phyloP scores from a whole-genome alignment of 2,329 filamentous ascomycete genomes.

The Sclerotinia subarctica region DNA sequence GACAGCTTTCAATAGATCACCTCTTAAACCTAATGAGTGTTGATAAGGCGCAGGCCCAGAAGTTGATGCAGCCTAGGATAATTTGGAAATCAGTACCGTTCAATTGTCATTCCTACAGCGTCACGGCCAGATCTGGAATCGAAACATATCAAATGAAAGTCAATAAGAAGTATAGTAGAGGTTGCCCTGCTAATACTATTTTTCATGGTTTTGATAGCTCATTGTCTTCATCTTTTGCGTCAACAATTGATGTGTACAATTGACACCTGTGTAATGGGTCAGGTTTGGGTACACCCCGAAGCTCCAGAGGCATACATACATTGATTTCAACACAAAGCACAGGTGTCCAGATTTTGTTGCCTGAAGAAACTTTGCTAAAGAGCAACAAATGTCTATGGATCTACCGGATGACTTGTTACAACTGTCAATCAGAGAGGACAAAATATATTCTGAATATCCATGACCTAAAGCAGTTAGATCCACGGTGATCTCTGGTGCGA shows the following conservation, averaged over 20 bases:
- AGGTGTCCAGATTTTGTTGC: conserved; percentile 52
- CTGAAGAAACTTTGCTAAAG: conserved; percentile 49
- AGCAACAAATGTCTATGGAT: conserved; percentile 42
- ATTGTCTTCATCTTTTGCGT: conserved; percentile 54
- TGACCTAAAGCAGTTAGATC: background rate
- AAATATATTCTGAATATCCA: conserved; percentile 21
- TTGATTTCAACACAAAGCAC: conserved; percentile 54
- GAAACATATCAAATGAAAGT: background rate
- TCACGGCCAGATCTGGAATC: background rate
- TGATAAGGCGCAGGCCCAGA: background rate
- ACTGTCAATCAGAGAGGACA: conserved; percentile 27
- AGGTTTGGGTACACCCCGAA: conserved; percentile 49
- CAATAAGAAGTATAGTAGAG: background rate
- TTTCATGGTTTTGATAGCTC: conserved; percentile 37
- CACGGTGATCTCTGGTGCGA: background rate
- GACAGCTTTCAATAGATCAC: background rate
- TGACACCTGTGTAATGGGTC: conserved; percentile 51
- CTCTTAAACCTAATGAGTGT: background rate
- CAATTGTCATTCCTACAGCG: background rate
- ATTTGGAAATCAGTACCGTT: conserved; percentile 2
- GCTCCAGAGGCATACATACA: conserved; percentile 45
- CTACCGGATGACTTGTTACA: conserved; percentile 33
- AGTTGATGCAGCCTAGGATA: background rate
- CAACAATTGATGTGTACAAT: conserved; percentile 55
- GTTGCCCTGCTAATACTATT: background rate